Evolutionary conservation across 495 filamentous ascomycete genomes (phyloP), one percentile per base, ranked within the genome.

Genomic region (Aspergillus panamensis): DNA sequence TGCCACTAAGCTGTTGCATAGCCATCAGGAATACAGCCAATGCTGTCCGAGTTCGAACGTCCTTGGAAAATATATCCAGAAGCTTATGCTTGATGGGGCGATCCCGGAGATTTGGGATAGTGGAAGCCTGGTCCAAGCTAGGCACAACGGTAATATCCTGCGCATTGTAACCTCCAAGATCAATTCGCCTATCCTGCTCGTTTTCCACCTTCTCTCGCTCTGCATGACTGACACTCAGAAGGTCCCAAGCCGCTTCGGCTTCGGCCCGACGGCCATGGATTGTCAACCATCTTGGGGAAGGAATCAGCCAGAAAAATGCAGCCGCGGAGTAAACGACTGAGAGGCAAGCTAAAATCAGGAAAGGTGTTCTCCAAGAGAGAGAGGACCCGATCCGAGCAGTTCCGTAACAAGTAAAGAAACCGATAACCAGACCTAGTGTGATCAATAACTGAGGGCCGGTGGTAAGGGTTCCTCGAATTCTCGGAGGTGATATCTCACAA

Each of bases 321-420:
- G 61, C 61, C 4, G 63, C 65, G 0, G 75, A 71, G 12, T 80
- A 73, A 1, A 72, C 35, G 31, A 75, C 63, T 8, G 74, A 75
- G 2, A 81, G 58, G 20, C 66, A 48, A 0, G 77, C 72, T 37
- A 83, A 70, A 2, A 82, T 47, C 3, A 76, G 66, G 29, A 79
- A 84, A 0, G 83, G 84, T 0, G 77, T 56, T 6, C 85, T 73
- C 85, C 85, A 87, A 6, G 82, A 77, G 16, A 83, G 64, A 3
- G 82, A 82, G 1, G 79, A 80, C 0, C 68, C 19, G 16, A 85
- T 67, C 9, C 71, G 66, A 3, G 77, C 68, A 19, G 78, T 77
- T 20, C 81, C 85, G 59, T 87, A 87, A 58, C 82, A 85, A n/a
- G 74, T 79, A 57, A 88, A 87, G 59, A 81, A 88, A 0, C 85